These are phyloP conservation scores for Aulographum hederae DNA, from an alignment of 2,329 filamentous ascomycete species.

Conservation along the genomic window DNA sequence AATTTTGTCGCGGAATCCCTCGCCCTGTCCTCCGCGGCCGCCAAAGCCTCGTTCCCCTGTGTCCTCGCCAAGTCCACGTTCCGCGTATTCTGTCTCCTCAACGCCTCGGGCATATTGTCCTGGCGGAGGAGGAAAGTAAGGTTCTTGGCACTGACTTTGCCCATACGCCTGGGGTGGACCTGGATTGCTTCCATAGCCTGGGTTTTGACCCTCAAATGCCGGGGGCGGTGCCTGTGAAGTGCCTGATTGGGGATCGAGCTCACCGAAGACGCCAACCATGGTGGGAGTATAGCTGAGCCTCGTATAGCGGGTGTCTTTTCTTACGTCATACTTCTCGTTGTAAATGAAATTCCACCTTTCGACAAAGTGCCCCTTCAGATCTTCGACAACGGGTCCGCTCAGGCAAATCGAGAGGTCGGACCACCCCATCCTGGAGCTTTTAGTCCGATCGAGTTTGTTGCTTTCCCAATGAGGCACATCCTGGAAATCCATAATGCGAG, in stretches of 20 bases:
- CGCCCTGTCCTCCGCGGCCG: slow-evolving; percentile 9
- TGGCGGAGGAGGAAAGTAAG: slow-evolving; percentile 24
- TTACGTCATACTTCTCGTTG: slow-evolving; percentile 56
- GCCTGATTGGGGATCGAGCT: no score
- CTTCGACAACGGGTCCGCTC: slow-evolving; percentile 50
- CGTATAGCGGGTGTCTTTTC: slow-evolving; percentile 21
- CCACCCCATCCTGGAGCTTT: slow-evolving; percentile 81
- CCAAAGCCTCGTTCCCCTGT: slow-evolving; percentile 18
- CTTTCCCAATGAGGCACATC: slow-evolving; percentile 60
- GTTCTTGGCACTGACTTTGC: slow-evolving; percentile 15
- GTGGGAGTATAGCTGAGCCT: slow-evolving; percentile 17
- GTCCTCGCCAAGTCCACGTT: slow-evolving; percentile 14
- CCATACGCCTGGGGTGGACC: no score
- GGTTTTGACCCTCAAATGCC: slow-evolving; percentile 1
- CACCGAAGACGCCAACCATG: slow-evolving; percentile 5
- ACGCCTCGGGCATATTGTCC: slow-evolving; percentile 12
- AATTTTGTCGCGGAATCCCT: slow-evolving; percentile 3
- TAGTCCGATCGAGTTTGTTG: slow-evolving; percentile 69
- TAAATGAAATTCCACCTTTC: slow-evolving; percentile 90
- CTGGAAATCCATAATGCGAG: slow-evolving; percentile 62
- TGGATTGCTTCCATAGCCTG: no score
- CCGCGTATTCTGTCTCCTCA: slow-evolving; percentile 14
- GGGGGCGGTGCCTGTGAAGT: no score
- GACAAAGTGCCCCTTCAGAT: slow-evolving; percentile 59
- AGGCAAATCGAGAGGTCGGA: slow-evolving; percentile 69